Evolutionary conservation across 345 rosid genomes (phyloP).

Genomic region (Sonneratia alba): DNA sequence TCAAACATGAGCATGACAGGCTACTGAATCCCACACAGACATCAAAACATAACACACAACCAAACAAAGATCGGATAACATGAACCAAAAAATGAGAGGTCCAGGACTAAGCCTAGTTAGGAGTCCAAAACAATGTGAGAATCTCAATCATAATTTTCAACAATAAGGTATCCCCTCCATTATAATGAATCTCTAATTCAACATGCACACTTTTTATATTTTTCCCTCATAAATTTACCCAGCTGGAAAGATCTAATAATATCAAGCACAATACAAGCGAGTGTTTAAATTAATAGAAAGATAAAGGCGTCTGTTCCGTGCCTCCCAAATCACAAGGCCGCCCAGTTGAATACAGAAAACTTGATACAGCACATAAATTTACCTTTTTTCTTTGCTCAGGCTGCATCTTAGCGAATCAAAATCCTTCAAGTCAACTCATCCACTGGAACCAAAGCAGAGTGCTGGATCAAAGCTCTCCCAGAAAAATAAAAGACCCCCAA

Average conservation of each 20-base stretch:
- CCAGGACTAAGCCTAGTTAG: not conserved
- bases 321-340: not conserved
- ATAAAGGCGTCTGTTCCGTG: not conserved
- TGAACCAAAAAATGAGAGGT: slow-evolving; percentile 4
- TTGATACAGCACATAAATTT: not conserved
- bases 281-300: not conserved
- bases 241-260: not conserved
- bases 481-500: not conserved
- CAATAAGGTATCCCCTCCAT: not conserved
- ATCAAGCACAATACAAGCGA: not conserved
- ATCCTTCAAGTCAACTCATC: slow-evolving; percentile 14
- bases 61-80: slow-evolving; percentile 9
- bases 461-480: slow-evolving; percentile 19
- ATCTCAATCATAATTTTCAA: not conserved
- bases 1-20: slow-evolving; percentile 13
- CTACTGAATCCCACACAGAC: slow-evolving; percentile 11
- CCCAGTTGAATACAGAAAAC: not conserved
- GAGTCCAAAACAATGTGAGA: not conserved
- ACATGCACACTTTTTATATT: not conserved
- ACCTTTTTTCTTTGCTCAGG: slow-evolving; percentile 92
- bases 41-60: slow-evolving; percentile 9
- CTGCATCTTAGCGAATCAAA: slow-evolving; percentile 62
- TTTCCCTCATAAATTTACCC: not conserved
- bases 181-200: not conserved
- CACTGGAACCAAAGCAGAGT: slow-evolving; percentile 12